Evolutionary conservation across 768 basidiomycete genomes (phyloP).

Genomic region (Leccinum barrowsii): DNA sequence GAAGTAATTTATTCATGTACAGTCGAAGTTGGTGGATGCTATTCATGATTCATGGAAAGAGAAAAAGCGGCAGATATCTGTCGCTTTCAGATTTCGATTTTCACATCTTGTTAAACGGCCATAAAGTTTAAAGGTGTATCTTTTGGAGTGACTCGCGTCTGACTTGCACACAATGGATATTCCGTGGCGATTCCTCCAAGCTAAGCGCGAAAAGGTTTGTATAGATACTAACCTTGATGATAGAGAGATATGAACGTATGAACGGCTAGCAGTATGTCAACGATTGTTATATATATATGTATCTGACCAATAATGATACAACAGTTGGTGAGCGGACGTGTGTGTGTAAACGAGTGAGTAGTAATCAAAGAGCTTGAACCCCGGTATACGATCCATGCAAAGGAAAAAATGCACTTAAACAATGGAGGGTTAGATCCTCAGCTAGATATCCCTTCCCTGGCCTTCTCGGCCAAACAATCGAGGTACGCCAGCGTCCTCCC

Average conservation of each 20-base stretch:
- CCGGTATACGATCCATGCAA: neutral
- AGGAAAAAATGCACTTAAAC: neutral
- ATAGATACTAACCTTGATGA: neutral
- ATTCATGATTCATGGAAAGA: neutral
- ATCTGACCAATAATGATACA: conserved; percentile 17
- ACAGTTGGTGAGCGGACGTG: neutral
- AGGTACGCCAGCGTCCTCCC: conserved; percentile 22
- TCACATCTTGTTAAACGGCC: neutral
- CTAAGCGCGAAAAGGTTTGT: neutral
- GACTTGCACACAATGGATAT: neutral
- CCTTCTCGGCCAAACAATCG: conserved; percentile 27
- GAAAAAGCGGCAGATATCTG: neutral
- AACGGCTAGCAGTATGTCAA: neutral
- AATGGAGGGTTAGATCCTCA: neutral
- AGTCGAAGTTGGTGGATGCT: neutral
- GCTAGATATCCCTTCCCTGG: conserved; percentile 23
- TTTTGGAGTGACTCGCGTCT: neutral
- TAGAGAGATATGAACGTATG: neutral
- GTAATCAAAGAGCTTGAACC: neutral
- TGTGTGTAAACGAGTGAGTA: neutral
- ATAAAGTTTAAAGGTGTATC: neutral
- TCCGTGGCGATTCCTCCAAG: neutral
- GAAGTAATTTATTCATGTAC: neutral
- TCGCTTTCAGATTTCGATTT: neutral
- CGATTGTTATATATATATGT: neutral